Base-by-base conservation (phyloP, 2,329 filamentous ascomycete species). In the Dryadomyces sulphureus region DNA sequence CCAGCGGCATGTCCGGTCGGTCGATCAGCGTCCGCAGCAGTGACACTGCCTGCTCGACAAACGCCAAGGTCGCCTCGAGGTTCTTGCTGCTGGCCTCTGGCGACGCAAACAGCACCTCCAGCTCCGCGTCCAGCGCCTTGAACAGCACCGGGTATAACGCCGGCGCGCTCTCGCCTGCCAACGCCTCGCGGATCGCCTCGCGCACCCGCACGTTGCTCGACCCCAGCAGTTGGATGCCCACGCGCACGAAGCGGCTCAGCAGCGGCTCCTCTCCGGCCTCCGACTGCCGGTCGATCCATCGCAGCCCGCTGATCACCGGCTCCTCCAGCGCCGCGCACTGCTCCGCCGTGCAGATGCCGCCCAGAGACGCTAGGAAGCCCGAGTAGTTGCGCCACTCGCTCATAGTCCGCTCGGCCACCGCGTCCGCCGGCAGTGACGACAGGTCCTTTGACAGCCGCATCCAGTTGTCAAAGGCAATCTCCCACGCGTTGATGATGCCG, bases 401-500 rank as follows among this genome's bases (percentile, higher is more conserved):
- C 14, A 81, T 60, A 3, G 66, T 65, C 49, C 62, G 69, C 51
- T 81, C 77, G 32, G 77, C 69, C 17, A 77, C 60, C 7, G 59
- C 59, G 20, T 79, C 72, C 5, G 65, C 54, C 2, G 68, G 57
- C 1, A 67, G 65, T n/a, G 66, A 68, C 16, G 75, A 75, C 9
- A 82, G 70, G 45, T 81, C 74, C 52, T 76, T 78, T 8, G 76
- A 80, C 7, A 82, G 62, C 49, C 73, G 67, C 19, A 79, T 65
- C 79, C 79, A 84, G 47, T 69, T 70, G 25, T 79, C 72, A 53
- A 83, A 82, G 1, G 77, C 75, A 17, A 67, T 65, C 53, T 81
- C 77, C 79, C 79, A 84, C 3, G 79, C 78, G 47, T 72, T 70
- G 24, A 84, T 61, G 45, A 84, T 81, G n/a, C 77, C 78, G n/a